Percentiles rank a stretch among this genome's conserved stretches.
Evolutionary conservation across 2,329 filamentous ascomycete genomes (phyloP).

Genomic region (Bimuria novae-zelandiae): DNA sequence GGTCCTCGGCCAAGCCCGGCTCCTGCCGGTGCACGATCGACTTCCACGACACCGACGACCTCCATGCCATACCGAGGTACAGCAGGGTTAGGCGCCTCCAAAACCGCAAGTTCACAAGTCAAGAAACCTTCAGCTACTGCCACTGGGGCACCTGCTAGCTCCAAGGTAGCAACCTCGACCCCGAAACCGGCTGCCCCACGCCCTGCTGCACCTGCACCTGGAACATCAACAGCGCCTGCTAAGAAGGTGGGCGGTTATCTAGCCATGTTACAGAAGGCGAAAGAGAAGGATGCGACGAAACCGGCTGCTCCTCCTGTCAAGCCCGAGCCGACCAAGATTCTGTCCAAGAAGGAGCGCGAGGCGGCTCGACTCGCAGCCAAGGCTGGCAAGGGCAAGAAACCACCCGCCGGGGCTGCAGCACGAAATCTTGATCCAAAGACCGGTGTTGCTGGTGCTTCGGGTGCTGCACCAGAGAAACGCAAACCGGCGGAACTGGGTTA

Average conservation of each 20-base stretch:
- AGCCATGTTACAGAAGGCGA: constrained; percentile 74
- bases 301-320: constrained; percentile 69
- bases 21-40: constrained; percentile 29
- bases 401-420: constrained; percentile 16
- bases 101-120: constrained; percentile 23
- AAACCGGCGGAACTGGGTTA: constrained; percentile 50
- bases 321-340: constrained; percentile 72
- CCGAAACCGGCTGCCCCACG: constrained; percentile 22
- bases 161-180: constrained; percentile 27
- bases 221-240: constrained; percentile 50
- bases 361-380: constrained; percentile 47
- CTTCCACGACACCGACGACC: constrained; percentile 22
- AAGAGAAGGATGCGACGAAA: constrained; percentile 58
- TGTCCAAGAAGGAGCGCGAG: constrained; percentile 61
- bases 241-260: constrained; percentile 74
- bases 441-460: constrained; percentile 27
- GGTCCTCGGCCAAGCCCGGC: constrained; percentile 30
- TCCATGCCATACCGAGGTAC: constrained; percentile 46
- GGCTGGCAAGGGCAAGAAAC: constrained; percentile 41
- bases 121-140: constrained; percentile 31
- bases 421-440: constrained; percentile 26
- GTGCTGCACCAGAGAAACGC: constrained; percentile 39
- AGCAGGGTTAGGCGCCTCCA: constrained; percentile 35
- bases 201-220: constrained; percentile 22
- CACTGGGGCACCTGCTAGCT: constrained; percentile 15